Conservation (phyloP, 495 filamentous ascomycete genomes). For the Pseudevernia furfuracea region DNA sequence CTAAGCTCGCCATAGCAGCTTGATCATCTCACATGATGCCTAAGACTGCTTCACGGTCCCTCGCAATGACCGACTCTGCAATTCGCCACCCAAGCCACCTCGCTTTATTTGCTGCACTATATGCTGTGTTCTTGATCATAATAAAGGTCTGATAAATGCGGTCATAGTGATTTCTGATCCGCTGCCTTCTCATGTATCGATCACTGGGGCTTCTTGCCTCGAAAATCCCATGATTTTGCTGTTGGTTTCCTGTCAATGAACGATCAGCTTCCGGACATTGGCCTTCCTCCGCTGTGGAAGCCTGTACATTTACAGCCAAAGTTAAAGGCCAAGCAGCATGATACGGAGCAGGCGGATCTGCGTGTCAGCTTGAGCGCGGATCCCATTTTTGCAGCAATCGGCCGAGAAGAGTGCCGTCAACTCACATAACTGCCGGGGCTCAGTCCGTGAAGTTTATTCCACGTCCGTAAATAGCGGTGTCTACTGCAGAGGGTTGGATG, state of each 20-base stretch:
- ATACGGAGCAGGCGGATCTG: neutral
- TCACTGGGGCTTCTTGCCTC: neutral
- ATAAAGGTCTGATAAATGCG: neutral
- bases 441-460: neutral
- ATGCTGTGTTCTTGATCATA: neutral
- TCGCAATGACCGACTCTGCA: neutral
- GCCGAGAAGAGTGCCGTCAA: neutral
- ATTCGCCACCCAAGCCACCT: neutral
- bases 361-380: neutral
- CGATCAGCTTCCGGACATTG: neutral
- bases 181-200: neutral
- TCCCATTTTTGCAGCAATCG: neutral
- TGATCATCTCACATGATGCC: neutral
- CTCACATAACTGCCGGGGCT: no score
- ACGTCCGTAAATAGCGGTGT: neutral
- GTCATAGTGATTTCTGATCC: neutral
- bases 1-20: neutral
- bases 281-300: neutral
- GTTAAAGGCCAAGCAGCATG: neutral
- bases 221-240: neutral
- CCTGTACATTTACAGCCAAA: neutral
- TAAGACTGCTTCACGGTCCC: neutral
- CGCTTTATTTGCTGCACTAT: neutral
- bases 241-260: neutral
- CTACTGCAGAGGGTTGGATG: neutral